Evolutionary conservation across 2,329 filamentous ascomycete genomes (phyloP).

Genomic region (Alternaria panax): DNA sequence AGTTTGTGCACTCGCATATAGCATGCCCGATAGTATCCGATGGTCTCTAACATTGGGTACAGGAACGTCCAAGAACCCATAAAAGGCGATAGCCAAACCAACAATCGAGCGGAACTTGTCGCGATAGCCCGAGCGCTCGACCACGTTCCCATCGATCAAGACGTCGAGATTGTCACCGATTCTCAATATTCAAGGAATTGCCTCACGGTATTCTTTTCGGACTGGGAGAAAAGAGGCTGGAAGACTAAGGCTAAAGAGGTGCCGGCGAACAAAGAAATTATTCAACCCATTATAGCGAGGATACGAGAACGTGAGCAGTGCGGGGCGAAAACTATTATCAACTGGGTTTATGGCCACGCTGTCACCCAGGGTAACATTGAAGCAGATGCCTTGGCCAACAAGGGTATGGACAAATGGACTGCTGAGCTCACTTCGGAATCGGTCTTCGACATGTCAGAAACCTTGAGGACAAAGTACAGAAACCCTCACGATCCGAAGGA

Average conservation of each 20-base stretch:
- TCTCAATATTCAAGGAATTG: slow-evolving; percentile 92
- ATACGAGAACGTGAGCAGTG: slow-evolving; percentile 70
- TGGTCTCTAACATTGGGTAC: slow-evolving; percentile 11
- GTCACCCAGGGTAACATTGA: slow-evolving; percentile 76
- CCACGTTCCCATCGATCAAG: slow-evolving; percentile 70
- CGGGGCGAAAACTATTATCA: slow-evolving; percentile 70
- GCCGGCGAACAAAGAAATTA: slow-evolving; percentile 86
- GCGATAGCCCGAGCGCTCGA: slow-evolving; percentile 86
- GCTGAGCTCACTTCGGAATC: slow-evolving; percentile 1
- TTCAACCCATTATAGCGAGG: slow-evolving; percentile 73
- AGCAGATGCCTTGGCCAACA: slow-evolving; percentile 66
- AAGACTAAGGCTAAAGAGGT: slow-evolving; percentile 74
- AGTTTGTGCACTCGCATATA: slow-evolving; percentile 50
- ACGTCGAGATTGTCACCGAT: slow-evolving; percentile 84
- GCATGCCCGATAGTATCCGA: not conserved
- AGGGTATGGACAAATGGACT: slow-evolving; percentile 11
- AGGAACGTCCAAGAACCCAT: slow-evolving; percentile 81
- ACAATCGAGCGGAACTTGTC: slow-evolving; percentile 93
- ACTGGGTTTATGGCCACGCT: slow-evolving; percentile 90
- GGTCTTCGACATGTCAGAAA: slow-evolving; percentile 11
- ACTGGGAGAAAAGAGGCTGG: slow-evolving; percentile 82
- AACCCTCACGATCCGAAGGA: not conserved
- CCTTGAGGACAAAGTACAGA: slow-evolving; percentile 8
- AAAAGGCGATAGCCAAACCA: slow-evolving; percentile 79
- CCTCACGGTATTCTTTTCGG: slow-evolving; percentile 80